Evolutionary conservation across 495 filamentous ascomycete genomes (phyloP).

Genomic region (Neurospora cerealis): DNA sequence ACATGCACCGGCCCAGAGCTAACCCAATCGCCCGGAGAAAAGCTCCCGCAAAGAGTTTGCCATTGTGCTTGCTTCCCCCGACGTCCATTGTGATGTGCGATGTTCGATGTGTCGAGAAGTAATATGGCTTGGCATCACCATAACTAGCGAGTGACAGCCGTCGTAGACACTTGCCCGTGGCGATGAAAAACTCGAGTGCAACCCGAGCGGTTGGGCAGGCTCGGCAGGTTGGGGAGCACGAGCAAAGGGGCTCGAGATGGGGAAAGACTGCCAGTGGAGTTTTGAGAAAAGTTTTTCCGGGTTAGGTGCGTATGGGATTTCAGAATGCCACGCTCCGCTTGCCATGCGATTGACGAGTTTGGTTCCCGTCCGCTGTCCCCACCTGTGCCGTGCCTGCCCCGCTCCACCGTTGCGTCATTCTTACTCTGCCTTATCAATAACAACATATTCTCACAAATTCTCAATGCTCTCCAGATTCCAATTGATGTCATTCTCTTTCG

Average conservation of each 20-base stretch:
- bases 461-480: not conserved
- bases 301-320: not conserved
- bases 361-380: not conserved
- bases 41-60: not conserved
- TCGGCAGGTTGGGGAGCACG: not conserved
- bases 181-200: not conserved
- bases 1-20: not conserved
- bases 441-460: not conserved
- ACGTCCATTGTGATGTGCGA: not conserved
- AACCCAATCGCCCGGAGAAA: not conserved
- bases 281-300: not conserved
- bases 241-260: not conserved
- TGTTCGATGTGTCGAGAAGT: not conserved
- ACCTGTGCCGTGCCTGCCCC: not conserved
- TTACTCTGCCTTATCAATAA: not conserved
- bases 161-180: not conserved
- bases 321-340: not conserved
- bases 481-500: not conserved
- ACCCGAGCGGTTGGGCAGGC: not conserved
- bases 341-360: not conserved
- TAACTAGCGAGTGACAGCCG: not conserved
- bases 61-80: not conserved
- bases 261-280: not conserved
- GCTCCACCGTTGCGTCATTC: not conserved
- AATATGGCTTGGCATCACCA: not conserved